These are phyloP conservation scores for Yarrowia sp. DNA, from an alignment of 805 yeast species.

Conservation along the genomic window DNA sequence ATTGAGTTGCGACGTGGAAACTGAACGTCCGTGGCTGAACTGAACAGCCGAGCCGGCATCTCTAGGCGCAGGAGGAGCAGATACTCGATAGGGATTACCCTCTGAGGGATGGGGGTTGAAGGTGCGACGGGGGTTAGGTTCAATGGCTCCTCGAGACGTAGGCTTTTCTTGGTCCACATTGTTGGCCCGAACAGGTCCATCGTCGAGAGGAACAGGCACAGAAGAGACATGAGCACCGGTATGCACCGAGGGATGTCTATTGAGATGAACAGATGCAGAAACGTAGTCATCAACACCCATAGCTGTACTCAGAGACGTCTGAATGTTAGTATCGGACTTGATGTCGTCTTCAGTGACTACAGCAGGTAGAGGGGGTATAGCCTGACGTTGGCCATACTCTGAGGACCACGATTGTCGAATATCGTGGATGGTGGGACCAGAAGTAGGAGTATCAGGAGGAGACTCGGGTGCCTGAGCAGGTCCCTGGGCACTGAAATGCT, in stretches of 20 bases:
- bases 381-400: slow-evolving; percentile 7
- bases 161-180: slow-evolving; percentile 25
- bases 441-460: slow-evolving; percentile 23
- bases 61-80: slow-evolving; percentile 13
- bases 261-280: slow-evolving; percentile 20
- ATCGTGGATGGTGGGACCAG: slow-evolving; percentile 18
- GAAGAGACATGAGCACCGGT: slow-evolving; percentile 45
- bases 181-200: not conserved
- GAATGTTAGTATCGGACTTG: slow-evolving; percentile 14
- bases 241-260: slow-evolving; percentile 42
- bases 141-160: slow-evolving; percentile 1
- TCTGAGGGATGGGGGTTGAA: no score
- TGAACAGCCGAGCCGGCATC: not conserved
- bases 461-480: slow-evolving; percentile 2
- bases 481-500: not conserved
- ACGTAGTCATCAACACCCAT: slow-evolving; percentile 29
- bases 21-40: slow-evolving; percentile 3
- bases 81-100: not conserved
- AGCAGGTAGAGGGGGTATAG: slow-evolving; percentile 20
- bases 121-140: not conserved
- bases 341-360: slow-evolving; percentile 17
- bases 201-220: slow-evolving; percentile 23
- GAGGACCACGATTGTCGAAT: slow-evolving; percentile 17
- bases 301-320: slow-evolving; percentile 24
- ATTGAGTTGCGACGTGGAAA: slow-evolving; percentile 21